Evolutionary conservation across 805 yeast species (phyloP), one percentile per base, ranked within the genome.

Genomic region (Clavispora asparagi): DNA sequence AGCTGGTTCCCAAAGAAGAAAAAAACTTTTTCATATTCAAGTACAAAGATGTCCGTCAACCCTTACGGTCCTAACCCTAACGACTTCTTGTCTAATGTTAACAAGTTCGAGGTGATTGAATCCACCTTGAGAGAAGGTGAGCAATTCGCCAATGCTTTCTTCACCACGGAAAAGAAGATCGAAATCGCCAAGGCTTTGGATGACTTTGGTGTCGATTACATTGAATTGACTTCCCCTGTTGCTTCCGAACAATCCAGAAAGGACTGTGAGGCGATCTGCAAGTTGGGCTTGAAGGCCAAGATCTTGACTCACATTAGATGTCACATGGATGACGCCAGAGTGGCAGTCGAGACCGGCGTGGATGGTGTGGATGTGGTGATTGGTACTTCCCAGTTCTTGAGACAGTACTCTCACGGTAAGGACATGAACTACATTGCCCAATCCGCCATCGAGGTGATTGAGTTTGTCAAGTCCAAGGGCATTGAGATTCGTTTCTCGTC

Each of bases 91-190:
- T 78, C 83, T 31, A 78, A 78, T 54, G 83, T 78, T 26, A 64
- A 68, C 50, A 70, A 70, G 56, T 78, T 78, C 59, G 73, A 78
- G 62, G 62, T 78, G 35, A 78, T 78, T 48, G 83, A 78, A 57
- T 74, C 81, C 27, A 78, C 83, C 19, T 67, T 78, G 46, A 76
- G 83, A 74, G 83, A 78, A 61, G 83, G 83, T 58, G 83, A 78
- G 61, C 83, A 78, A 60, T 78, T 78, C 54, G 83, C 83, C 56
- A 78, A 78, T 55, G 77, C 83, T n/a, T 78, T 78, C 53, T 78
- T 78, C 67, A 70, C 76, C 41, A 67, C 80, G 38, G 82, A 78
- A 46, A 77, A 69, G 63, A 78, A 78, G 63, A 69, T 78, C 40
- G 77, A 77, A 61, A 78, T 78, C 36, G 83, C 83, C 51, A 78